A percentile compares a stretch with the other conserved stretches of the same genome.
These are phyloP conservation scores for Candida xiaguanensis DNA, from an alignment of 805 yeast species.

Conservation along the genomic window DNA sequence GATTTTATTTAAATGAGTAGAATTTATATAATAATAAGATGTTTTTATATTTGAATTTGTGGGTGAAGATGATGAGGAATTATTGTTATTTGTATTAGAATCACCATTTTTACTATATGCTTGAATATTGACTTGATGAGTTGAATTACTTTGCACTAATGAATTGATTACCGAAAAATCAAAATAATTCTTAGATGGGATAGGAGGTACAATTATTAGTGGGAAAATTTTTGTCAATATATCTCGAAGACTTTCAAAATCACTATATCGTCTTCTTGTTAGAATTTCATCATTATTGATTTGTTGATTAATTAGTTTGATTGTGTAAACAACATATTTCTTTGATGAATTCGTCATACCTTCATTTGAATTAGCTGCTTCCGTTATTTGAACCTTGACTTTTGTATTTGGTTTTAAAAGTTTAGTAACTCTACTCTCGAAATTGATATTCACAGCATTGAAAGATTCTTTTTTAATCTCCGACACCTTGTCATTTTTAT, in stretches of 20 bases:
- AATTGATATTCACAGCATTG: constrained; percentile 28
- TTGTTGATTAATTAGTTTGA: constrained; percentile 48
- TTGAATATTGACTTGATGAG: not conserved
- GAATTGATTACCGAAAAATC: constrained; percentile 27
- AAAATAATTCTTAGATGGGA: constrained; percentile 57
- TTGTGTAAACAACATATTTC: constrained; percentile 76
- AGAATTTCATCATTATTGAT: constrained; percentile 48
- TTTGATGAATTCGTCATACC: constrained; percentile 59
- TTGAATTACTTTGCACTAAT: constrained; percentile 13
- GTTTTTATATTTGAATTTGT: constrained; percentile 3
- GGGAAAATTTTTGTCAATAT: constrained; percentile 73
- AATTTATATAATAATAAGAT: constrained; percentile 33
- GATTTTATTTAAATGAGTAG: constrained; percentile 35
- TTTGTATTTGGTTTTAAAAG: constrained; percentile 27
- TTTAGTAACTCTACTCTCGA: constrained; percentile 34
- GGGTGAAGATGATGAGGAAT: constrained; percentile 6
- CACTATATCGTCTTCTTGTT: constrained; percentile 79
- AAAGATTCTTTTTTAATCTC: constrained; percentile 13
- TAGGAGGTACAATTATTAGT: constrained; percentile 83
- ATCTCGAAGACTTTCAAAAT: constrained; percentile 79
- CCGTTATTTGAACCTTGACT: constrained; percentile 49
- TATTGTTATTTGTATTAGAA: constrained; percentile 2
- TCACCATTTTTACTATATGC: not conserved
- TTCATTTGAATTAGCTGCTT: constrained; percentile 84
- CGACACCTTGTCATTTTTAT: constrained; percentile 2